Evolutionary conservation across 169 alveolate species (phyloP).

Genomic region (Perkinsus chesapeaki): DNA sequence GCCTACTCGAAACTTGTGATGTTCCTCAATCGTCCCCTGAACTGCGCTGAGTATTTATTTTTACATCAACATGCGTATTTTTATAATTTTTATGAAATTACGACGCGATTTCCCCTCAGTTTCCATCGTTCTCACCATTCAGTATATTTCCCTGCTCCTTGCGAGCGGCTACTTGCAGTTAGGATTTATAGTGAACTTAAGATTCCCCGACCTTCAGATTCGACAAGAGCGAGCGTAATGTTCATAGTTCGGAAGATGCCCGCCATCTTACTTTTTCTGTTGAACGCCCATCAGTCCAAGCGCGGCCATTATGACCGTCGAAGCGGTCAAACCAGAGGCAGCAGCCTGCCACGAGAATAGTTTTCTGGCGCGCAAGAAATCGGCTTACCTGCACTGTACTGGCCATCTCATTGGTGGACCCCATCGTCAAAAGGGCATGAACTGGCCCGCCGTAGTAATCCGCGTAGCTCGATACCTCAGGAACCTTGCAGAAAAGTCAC

Average conservation of each 20-base stretch:
- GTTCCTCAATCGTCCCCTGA: too few relatives aligned
- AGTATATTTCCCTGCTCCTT: too few relatives aligned
- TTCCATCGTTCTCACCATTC: too few relatives aligned
- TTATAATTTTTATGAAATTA: too few relatives aligned
- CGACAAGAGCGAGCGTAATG: not conserved
- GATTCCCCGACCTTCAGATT: too few relatives aligned
- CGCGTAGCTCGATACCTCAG: not conserved
- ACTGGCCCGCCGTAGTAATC: not conserved
- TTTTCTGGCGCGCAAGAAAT: not conserved
- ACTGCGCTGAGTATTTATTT: too few relatives aligned
- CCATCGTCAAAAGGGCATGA: not conserved
- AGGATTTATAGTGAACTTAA: not conserved
- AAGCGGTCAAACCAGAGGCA: not conserved
- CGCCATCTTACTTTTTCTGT: not conserved
- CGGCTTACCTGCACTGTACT: not conserved
- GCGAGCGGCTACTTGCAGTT: too few relatives aligned
- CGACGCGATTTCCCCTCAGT: too few relatives aligned
- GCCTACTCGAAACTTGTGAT: too few relatives aligned
- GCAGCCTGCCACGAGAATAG: not conserved
- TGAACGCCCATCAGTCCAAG: not conserved
- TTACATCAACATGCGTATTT: too few relatives aligned
- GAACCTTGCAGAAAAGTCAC: not conserved
- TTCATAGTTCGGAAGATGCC: too few relatives aligned
- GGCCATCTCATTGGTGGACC: not conserved
- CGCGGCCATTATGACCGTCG: not conserved